phyloP scores from a whole-genome alignment of 257 asterid genomes.

The Eustoma russellianum region DNA sequence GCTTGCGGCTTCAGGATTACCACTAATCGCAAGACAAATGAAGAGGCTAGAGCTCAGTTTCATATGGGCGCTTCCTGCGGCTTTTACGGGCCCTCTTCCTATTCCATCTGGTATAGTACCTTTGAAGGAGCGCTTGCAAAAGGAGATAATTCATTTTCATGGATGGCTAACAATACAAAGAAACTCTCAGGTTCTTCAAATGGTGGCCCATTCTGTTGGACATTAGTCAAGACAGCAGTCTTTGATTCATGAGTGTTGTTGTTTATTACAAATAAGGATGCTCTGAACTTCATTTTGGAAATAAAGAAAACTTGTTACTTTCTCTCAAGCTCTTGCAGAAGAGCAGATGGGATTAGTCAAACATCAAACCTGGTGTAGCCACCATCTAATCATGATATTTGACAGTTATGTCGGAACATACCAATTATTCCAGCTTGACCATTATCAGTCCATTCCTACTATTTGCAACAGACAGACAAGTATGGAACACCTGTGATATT shows the following conservation, averaged over 20 bases:
- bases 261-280: not conserved
- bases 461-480: too few relatives aligned
- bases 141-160: conserved; percentile 80
- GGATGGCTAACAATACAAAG: conserved; percentile 80
- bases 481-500: too few relatives aligned
- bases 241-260: too few relatives aligned
- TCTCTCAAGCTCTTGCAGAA: too few relatives aligned
- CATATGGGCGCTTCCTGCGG: conserved; percentile 94
- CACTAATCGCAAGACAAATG: conserved; percentile 92
- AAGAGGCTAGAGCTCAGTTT: conserved; percentile 87
- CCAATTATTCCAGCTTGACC: too few relatives aligned
- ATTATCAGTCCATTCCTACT: too few relatives aligned
- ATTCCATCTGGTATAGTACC: conserved; percentile 32
- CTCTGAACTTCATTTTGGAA: too few relatives aligned
- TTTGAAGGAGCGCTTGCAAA: conserved; percentile 87
- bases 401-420: too few relatives aligned
- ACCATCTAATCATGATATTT: too few relatives aligned
- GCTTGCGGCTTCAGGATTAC: conserved; percentile 89
- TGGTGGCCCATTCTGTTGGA: conserved; percentile 75
- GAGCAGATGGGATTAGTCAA: too few relatives aligned
- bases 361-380: too few relatives aligned
- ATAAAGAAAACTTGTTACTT: too few relatives aligned
- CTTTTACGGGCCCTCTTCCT: conserved; percentile 84
- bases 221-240: conserved; percentile 74
- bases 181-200: conserved; percentile 50